A percentile compares a stretch with the other conserved stretches of the same genome.
These are phyloP conservation scores for Pythium folliculosum DNA, from an alignment of 352 stramenopile species.

Conservation along the genomic window DNA sequence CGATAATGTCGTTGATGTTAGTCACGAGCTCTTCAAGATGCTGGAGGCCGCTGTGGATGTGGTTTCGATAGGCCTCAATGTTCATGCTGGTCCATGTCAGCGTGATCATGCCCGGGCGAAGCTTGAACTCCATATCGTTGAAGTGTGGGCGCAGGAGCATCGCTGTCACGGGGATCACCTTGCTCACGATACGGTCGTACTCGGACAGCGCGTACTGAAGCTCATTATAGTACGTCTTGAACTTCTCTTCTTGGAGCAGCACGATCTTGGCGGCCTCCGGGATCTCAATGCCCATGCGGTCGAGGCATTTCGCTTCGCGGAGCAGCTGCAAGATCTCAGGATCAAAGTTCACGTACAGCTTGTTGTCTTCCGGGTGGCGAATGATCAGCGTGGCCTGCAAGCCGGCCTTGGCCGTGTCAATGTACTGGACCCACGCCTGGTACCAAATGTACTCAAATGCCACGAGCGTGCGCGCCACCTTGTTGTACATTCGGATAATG, in stretches of 20 bases:
- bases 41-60: slow-evolving; percentile 92
- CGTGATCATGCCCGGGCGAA: slow-evolving; percentile 98
- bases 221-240: slow-evolving; percentile 99
- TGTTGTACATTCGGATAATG: slow-evolving; percentile 99
- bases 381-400: slow-evolving; percentile 98
- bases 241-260: slow-evolving; percentile 97
- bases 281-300: slow-evolving; percentile 98
- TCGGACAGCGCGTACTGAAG: slow-evolving; percentile 96
- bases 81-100: slow-evolving; percentile 99
- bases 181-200: slow-evolving; percentile 96
- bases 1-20: slow-evolving; percentile 99
- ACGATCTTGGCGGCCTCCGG: slow-evolving; percentile 98
- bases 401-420: slow-evolving; percentile 97
- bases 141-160: slow-evolving; percentile 96
- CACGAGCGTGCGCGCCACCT: slow-evolving; percentile 96
- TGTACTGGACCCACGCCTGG: slow-evolving; percentile 98
- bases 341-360: slow-evolving; percentile 99
- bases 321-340: slow-evolving; percentile 98
- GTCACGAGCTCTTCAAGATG: slow-evolving; percentile 97
- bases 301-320: slow-evolving; percentile 96
- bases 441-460: slow-evolving; percentile 99
- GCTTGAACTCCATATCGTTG: slow-evolving; percentile 99
- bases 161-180: slow-evolving; percentile 97
- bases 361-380: slow-evolving; percentile 97
- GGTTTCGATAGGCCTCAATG: slow-evolving; percentile 97